These are phyloP conservation scores for Coniferiporia weirii DNA, from an alignment of 1,284 basidiomycete genomes.

Conservation along the genomic window DNA sequence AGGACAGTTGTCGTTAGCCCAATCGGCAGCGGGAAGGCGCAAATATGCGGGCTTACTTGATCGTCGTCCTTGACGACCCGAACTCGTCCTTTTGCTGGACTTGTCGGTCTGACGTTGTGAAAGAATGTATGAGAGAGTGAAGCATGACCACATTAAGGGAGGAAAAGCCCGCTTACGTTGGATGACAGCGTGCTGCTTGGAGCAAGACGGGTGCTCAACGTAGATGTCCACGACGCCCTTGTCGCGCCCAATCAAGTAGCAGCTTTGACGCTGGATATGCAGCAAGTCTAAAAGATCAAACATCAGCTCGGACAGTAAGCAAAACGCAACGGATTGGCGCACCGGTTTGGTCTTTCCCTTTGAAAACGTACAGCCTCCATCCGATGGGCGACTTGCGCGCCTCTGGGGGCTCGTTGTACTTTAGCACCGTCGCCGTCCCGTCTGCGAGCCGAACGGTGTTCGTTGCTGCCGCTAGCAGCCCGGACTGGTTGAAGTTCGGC, in stretches of 20 bases:
- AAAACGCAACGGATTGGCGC: slow-evolving; percentile 29
- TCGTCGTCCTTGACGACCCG: slow-evolving; percentile 67
- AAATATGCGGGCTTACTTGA: slow-evolving; percentile 60
- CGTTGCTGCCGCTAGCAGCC: slow-evolving; percentile 91
- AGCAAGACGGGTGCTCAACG: slow-evolving; percentile 93
- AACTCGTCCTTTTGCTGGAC: slow-evolving; percentile 86
- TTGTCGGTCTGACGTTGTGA: slow-evolving; percentile 56
- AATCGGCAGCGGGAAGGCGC: slow-evolving; percentile 10
- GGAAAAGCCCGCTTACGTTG: slow-evolving; percentile 59
- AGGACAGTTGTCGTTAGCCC: slow-evolving; percentile 4
- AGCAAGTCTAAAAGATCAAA: slow-evolving; percentile 52
- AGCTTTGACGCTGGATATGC: slow-evolving; percentile 89
- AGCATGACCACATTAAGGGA: not conserved
- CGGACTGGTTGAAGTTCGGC: slow-evolving; percentile 86
- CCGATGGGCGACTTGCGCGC: slow-evolving; percentile 85
- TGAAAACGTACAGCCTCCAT: slow-evolving; percentile 98
- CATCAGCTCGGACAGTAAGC: not conserved
- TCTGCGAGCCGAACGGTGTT: slow-evolving; percentile 76
- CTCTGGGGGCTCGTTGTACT: slow-evolving; percentile 99
- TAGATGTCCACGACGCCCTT: slow-evolving; percentile 84
- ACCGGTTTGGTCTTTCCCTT: slow-evolving; percentile 90
- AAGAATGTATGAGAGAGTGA: not conserved
- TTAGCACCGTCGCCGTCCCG: slow-evolving; percentile 83
- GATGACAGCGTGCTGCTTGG: slow-evolving; percentile 97
- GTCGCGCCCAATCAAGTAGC: slow-evolving; percentile 92